phyloP scores from a whole-genome alignment of 768 basidiomycete species.

The Xanthoconium stramineum region DNA sequence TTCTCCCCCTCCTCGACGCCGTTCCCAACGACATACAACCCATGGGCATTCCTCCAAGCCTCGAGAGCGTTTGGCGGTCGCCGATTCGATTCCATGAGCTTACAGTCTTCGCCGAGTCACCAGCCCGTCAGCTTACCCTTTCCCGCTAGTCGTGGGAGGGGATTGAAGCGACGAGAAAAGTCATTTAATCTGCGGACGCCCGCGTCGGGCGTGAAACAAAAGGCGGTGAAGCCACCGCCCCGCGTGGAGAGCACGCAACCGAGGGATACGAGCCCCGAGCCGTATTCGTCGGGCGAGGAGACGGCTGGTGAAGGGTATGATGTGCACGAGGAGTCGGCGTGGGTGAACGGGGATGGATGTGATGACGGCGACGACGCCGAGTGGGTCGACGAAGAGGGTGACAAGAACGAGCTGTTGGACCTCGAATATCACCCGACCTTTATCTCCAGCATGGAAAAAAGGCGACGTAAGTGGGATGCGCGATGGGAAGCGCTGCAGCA shows the following conservation, averaged over 20 bases:
- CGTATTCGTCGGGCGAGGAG: constrained; percentile 73
- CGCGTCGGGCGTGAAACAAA: constrained; percentile 18
- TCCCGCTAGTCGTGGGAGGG: constrained; percentile 42
- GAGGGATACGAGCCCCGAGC: constrained; percentile 76
- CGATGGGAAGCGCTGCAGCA: constrained; percentile 74
- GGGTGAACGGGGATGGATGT: constrained; percentile 25
- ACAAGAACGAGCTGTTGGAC: constrained; percentile 68
- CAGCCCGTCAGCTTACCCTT: constrained; percentile 44
- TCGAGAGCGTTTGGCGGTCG: constrained; percentile 44
- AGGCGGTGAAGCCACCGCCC: constrained; percentile 60
- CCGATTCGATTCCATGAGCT: constrained; percentile 51
- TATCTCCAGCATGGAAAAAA: constrained; percentile 61
- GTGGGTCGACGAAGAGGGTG: constrained; percentile 71
- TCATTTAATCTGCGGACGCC: constrained; percentile 34
- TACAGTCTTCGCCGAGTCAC: constrained; percentile 43
- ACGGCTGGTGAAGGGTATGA: constrained; percentile 66
- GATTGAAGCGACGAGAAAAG: constrained; percentile 44
- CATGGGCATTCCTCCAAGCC: constrained; percentile 70
- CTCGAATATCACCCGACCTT: constrained; percentile 75
- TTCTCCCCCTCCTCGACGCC: constrained; percentile 76
- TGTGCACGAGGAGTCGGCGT: constrained; percentile 39
- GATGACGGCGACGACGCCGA: constrained; percentile 44
- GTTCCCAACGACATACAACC: constrained; percentile 63
- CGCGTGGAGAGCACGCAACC: constrained; percentile 83
- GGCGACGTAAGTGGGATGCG: constrained; percentile 68